Base-by-base conservation (phyloP, 202 grass and related monocot species). In the Cymbopogon flexuosus region DNA sequence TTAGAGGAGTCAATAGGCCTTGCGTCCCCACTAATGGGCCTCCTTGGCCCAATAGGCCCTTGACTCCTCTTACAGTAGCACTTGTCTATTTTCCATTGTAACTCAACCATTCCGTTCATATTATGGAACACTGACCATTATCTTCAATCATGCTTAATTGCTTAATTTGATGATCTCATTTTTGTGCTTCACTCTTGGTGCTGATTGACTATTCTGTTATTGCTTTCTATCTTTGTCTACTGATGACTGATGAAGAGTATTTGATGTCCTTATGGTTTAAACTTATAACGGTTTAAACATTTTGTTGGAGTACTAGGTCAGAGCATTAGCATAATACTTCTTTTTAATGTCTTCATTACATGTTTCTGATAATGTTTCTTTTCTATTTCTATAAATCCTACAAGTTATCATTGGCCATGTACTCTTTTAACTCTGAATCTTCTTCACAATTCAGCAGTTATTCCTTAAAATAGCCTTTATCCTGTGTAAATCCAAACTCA, bases 401-500 rank as follows among this genome's bases (percentile, higher is more conserved):
- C 5, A 54, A 56, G 15, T 22, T 60, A 39, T 19, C 11, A 68
- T 49, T 7, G 74, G 16, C 59, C 31, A 52, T 21, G n/a, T 43
- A 69, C n/a, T 39, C 7, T 58, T 42, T 47, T 51, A 62, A 31
- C 39, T 36, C 31, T 33, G 31, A 33, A 76, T 52, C 9, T 41
- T 52, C 9, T 41, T 23, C 3, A 14, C 10, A 40, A 33, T 73
- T 37, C 11, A 8, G 75, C 9, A 8, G 65, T 10, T 46, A 14
- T 43, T 33, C 35, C 16, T 87, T 83, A 33, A 9, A 73, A 76
- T 72, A 37, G 52, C 4, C 4, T 65, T 0, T 27, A 35, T 74
- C 69, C 21, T 61, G 57, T 81, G 15, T 69, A 36, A 49, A 81
- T 81, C 8, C 45, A 19, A 71, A 65, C 54, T 76, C 18, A 18